Percentiles rank a stretch among this genome's conserved stretches.
Evolutionary conservation across 768 basidiomycete species (phyloP).

Genomic region (Pulveroboletus sp.): DNA sequence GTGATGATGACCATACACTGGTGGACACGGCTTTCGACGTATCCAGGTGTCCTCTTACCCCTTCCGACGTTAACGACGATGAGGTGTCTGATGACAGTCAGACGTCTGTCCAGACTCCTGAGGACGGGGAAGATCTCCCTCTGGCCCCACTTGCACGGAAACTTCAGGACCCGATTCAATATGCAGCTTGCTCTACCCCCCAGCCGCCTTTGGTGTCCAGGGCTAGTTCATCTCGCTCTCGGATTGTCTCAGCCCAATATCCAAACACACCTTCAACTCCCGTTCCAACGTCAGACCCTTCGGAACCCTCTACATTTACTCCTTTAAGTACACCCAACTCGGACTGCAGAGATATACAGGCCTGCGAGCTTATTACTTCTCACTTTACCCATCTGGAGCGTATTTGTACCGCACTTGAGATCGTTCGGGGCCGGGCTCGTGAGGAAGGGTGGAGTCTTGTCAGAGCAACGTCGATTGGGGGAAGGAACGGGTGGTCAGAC

Average conservation of each 20-base stretch:
- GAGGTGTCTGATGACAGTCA: slow-evolving; percentile 28
- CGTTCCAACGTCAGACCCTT: background rate
- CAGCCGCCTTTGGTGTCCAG: slow-evolving; percentile 17
- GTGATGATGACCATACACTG: slow-evolving; percentile 2
- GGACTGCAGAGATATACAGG: background rate
- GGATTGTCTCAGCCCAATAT: slow-evolving; percentile 9
- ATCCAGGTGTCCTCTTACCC: slow-evolving; percentile 15
- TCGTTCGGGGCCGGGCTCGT: slow-evolving; percentile 40
- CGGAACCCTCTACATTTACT: slow-evolving; percentile 4
- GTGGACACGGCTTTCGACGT: slow-evolving; percentile 18
- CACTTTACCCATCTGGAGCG: slow-evolving; percentile 29
- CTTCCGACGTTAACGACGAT: slow-evolving; percentile 27
- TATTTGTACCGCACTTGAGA: slow-evolving; percentile 38
- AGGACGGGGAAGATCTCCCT: slow-evolving; percentile 19
- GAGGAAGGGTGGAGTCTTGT: slow-evolving; percentile 37
- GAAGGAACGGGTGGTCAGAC: slow-evolving; percentile 26
- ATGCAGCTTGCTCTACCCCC: background rate
- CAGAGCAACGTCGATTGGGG: slow-evolving; percentile 24
- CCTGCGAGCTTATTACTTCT: slow-evolving; percentile 13
- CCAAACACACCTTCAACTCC: background rate
- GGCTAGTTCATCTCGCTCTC: slow-evolving; percentile 23
- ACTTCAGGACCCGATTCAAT: background rate
- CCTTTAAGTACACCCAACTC: background rate
- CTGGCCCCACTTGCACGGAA: background rate
- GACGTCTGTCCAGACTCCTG: slow-evolving; percentile 24